Evolutionary conservation across 352 stramenopile genomes (phyloP).

Genomic region (Elongisporangium anandrum): DNA sequence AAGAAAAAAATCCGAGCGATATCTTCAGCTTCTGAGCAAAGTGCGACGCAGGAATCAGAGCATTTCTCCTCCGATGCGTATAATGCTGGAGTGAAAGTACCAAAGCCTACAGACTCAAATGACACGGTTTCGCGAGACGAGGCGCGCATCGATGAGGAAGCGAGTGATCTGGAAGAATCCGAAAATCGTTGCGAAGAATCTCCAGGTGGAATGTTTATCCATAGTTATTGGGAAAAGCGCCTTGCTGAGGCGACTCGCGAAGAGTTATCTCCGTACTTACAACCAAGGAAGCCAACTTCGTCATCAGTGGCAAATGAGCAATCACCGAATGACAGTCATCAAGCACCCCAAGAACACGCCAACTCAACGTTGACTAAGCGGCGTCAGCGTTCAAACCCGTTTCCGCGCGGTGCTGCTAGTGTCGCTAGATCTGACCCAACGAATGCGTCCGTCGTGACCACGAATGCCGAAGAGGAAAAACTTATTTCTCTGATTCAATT

Average conservation of each 20-base stretch:
- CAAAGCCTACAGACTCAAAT: background rate
- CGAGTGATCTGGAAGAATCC: background rate
- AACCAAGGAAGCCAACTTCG: background rate
- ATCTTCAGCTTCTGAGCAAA: background rate
- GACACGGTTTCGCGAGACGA: background rate
- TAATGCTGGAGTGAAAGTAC: background rate
- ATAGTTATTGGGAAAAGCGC: background rate
- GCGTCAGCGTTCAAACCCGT: background rate
- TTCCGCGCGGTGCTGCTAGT: background rate
- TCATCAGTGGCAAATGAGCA: background rate
- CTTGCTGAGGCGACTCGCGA: background rate
- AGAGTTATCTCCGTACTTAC: background rate
- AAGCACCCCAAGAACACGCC: background rate
- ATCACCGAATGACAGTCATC: background rate
- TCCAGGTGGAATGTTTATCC: background rate
- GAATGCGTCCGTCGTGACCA: constrained; percentile 11
- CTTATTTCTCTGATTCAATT: constrained; percentile 30
- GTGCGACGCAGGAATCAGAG: background rate
- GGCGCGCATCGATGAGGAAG: background rate
- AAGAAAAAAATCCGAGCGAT: background rate
- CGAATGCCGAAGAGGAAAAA: constrained; percentile 18
- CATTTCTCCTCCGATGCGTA: background rate
- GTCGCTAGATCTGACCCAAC: background rate
- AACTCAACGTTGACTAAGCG: background rate
- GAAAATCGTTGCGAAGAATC: background rate